A percentile compares a stretch with the other conserved stretches of the same genome.
phyloP scores from a whole-genome alignment of 1,284 basidiomycete genomes.

The Marasmius fiardii region DNA sequence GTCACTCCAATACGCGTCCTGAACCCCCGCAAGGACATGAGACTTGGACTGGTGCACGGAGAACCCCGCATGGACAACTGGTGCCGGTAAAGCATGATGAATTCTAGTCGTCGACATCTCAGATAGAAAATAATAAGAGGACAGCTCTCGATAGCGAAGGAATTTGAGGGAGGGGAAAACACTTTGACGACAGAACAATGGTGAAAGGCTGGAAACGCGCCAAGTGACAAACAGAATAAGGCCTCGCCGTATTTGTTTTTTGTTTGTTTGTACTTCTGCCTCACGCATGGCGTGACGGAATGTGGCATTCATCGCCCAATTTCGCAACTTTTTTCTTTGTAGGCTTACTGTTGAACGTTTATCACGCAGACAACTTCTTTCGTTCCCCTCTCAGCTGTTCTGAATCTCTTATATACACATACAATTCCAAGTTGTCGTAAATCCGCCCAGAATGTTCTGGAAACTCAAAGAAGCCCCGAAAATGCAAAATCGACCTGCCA shows the following conservation, averaged over 20 bases:
- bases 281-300: neutral
- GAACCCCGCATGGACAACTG: conserved; percentile 66
- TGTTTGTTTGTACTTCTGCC: neutral
- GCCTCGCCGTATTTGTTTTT: neutral
- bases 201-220: neutral
- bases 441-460: too few relatives aligned
- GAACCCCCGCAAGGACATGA: conserved; percentile 82
- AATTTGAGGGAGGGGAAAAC: neutral
- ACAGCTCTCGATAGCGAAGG: neutral
- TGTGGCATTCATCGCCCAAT: too few relatives aligned
- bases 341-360: too few relatives aligned
- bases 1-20: conserved; percentile 98
- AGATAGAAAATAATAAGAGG: neutral
- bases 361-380: too few relatives aligned
- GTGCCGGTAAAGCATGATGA: conserved; percentile 64
- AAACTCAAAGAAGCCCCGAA: too few relatives aligned
- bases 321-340: too few relatives aligned
- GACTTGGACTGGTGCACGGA: conserved; percentile 76
- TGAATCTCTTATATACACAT: too few relatives aligned
- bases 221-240: neutral
- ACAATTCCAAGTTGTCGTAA: too few relatives aligned
- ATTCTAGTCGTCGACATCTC: conserved; percentile 44
- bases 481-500: too few relatives aligned
- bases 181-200: conserved; percentile 6
- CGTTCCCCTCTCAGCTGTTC: too few relatives aligned